phyloP scores from a whole-genome alignment of 306 rosid genomes.

The Potentilla sterilis region DNA sequence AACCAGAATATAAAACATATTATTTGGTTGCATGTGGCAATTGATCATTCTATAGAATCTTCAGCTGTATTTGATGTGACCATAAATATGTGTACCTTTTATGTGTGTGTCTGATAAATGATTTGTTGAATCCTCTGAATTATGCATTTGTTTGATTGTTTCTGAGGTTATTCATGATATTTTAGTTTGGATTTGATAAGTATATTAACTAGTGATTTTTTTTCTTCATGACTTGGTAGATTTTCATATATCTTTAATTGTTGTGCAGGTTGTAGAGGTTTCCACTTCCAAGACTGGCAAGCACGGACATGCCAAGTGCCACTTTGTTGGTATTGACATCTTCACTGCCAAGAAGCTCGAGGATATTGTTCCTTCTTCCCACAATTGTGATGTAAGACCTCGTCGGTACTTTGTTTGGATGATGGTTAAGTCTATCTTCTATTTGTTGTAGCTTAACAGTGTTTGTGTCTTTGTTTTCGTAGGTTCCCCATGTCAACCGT shows the following conservation, averaged over 20 bases:
- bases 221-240: neutral
- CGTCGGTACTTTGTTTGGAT: neutral
- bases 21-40: neutral
- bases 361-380: constrained; percentile 98
- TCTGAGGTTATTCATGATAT: neutral
- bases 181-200: neutral
- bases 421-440: neutral
- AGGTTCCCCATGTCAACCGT: constrained; percentile 98
- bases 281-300: constrained; percentile 96
- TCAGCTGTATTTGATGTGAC: neutral
- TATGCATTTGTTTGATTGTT: neutral
- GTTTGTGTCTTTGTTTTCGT: constrained; percentile 14
- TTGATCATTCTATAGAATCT: neutral
- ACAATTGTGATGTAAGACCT: constrained; percentile 82
- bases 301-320: constrained; percentile 98
- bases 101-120: neutral
- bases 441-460: neutral
- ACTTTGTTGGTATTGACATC: constrained; percentile 93
- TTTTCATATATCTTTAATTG: neutral
- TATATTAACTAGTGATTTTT: neutral
- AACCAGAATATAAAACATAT: neutral
- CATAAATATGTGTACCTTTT: neutral
- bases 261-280: constrained; percentile 85
- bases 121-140: neutral
- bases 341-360: constrained; percentile 91